Base-by-base conservation (phyloP, 257 asterid species). In the Verbena officinalis region DNA sequence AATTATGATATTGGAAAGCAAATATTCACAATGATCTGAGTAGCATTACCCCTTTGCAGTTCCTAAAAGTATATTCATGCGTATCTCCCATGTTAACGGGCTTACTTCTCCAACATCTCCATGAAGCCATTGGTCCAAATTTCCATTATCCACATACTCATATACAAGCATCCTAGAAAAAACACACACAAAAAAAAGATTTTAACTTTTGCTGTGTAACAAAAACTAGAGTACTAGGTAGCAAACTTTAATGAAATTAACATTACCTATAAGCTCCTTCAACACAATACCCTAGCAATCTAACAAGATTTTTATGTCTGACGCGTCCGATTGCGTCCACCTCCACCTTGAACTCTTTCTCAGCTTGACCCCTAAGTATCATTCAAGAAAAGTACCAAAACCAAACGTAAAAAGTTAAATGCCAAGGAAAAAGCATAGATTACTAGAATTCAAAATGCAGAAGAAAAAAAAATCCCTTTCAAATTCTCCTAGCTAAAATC, bases 41-140 rank as follows among this genome's bases (percentile, higher is more conserved):
- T 39, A 42, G 24, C 8, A 75, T 6, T 85, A 92, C 98, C 96
- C 97, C 65, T 85, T 89, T 45, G 98, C 98, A 33, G 91, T 79
- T 74, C 97, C 98, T 68, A 87, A 48, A 60, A 92, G 80, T 72
- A 92, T 79, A 66, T 83, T 89, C 79, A 89, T 75, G 42, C 97
- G 95, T 22, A 78, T 78, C 62, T 88, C 90, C 98, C 98, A 91
- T 11, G 96, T 84, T 75, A 91, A 78, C 72, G 98, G 96, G 75
- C 95, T 93, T 39, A 87, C 79, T 50, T 93, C 91, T 46, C 97
- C 97, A 24, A 93, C 94, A 65, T 93, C 97, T 51, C 98, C 98
- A 52, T 93, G 98, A 66, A 93, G 83, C 98, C 98, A 93, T 55
- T 93, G 98, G 71, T 93, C 98, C 81, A 93, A 78, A 75, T 83